Evolutionary conservation across 2,329 filamentous ascomycete genomes (phyloP).

Genomic region (Fusarium napiforme): DNA sequence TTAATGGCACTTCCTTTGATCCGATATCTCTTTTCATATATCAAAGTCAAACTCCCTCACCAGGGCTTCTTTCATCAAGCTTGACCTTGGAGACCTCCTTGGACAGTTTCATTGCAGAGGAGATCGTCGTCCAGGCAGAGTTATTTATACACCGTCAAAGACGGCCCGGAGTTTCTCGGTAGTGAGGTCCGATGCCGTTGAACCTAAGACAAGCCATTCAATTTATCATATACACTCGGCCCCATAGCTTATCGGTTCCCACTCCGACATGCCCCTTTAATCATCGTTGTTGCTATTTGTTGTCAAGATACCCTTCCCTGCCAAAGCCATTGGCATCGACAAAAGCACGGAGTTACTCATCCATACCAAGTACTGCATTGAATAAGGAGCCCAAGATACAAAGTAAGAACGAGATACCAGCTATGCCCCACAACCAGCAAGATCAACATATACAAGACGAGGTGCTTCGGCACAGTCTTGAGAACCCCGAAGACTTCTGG

Average conservation of each 20-base stretch:
- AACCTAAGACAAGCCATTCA: slow-evolving; percentile 24
- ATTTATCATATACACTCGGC: background rate
- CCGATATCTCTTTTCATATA: background rate
- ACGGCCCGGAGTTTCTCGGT: slow-evolving; percentile 15
- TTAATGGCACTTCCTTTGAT: background rate
- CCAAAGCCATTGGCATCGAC: background rate
- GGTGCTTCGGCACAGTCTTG: slow-evolving; percentile 67
- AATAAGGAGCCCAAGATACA: background rate
- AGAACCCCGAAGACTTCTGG: slow-evolving; percentile 81
- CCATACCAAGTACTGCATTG: background rate
- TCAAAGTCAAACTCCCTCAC: background rate
- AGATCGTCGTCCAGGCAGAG: slow-evolving; percentile 16
- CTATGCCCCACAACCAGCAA: slow-evolving; percentile 30
- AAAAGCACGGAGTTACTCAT: slow-evolving; percentile 7
- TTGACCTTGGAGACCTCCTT: background rate
- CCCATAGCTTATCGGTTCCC: slow-evolving; percentile 15
- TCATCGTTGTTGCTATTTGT: background rate
- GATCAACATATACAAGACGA: slow-evolving; percentile 59
- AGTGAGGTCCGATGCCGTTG: slow-evolving; percentile 26
- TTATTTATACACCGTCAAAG: slow-evolving; percentile 5
- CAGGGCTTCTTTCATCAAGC: background rate
- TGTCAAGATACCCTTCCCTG: background rate
- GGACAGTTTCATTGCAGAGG: background rate
- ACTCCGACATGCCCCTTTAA: slow-evolving; percentile 2
- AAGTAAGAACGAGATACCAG: background rate